phyloP scores from a whole-genome alignment of 495 filamentous ascomycete species.

The Hypoxylon subgilvum region DNA sequence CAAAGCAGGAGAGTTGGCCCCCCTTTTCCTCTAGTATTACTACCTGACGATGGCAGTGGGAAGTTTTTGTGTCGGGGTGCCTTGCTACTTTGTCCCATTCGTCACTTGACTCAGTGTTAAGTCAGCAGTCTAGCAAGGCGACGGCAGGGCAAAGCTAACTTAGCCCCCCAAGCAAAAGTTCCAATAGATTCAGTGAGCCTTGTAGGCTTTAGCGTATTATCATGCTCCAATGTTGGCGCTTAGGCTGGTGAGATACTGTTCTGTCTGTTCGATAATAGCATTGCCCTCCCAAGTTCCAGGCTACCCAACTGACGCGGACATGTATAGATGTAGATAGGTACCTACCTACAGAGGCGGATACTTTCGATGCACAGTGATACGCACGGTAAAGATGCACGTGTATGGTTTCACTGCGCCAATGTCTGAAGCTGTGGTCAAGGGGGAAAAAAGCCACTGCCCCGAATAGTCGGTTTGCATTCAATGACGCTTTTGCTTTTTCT shows the following conservation, averaged over 20 bases:
- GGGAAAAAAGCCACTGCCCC: conserved; percentile 26
- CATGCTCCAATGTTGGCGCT: conserved; percentile 2
- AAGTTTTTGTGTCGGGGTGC: background rate
- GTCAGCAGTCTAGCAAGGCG: background rate
- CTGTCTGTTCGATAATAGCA: too few species aligned
- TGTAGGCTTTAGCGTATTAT: background rate
- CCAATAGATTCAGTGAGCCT: conserved; percentile 8
- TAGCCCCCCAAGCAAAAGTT: background rate
- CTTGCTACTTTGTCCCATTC: conserved; percentile 1
- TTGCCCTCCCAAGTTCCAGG: background rate
- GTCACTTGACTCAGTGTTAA: background rate
- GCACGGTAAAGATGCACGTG: conserved; percentile 6
- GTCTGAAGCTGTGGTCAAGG: background rate
- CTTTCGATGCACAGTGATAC: background rate
- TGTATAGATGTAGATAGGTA: too few species aligned
- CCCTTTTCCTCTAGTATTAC: background rate
- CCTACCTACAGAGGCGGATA: background rate
- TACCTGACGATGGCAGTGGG: background rate
- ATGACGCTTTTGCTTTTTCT: conserved; percentile 3
- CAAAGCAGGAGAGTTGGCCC: background rate
- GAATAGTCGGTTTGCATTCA: conserved; percentile 16
- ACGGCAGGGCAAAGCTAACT: background rate
- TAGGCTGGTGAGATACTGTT: background rate
- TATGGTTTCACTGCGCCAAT: conserved; percentile 9
- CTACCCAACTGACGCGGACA: too few species aligned